Evolutionary conservation across 148 eudicot genomes (phyloP), one percentile per base, ranked within the genome.

Genomic region (Vaccinium myrtillus): DNA sequence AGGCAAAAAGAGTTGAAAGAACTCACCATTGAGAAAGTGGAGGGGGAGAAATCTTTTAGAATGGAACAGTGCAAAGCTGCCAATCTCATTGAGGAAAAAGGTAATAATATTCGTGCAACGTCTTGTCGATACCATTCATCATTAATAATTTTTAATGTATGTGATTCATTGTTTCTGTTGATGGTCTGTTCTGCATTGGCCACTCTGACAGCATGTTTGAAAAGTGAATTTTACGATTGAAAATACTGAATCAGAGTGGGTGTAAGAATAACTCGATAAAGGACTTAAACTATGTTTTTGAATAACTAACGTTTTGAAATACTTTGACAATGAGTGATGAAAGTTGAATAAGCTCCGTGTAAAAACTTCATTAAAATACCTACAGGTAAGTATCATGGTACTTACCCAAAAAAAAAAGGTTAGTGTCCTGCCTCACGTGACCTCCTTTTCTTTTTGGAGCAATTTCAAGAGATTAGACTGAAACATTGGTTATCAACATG

Each of bases 1-100:
- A 97, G 99, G 98, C 59, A 97, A 80, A 87, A 80, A 87, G 95
- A 90, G 30, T 85, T 94, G 85, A 83, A 85, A 88, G 91, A 90
- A 86, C 91, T 97, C 32, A 80, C 87, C 80, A 79, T 84, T 71
- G 93, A 91, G 88, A 97, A 93, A 82, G 91, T 90, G 84, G 91
- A 90, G 74, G 87, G 49, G 82, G 92, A 90, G 91, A 90, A 84
- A 81, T 82, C 83, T 80, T 90, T 90, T 71, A 84, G 82, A 81
- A 90, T 90, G 27, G 93, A 92, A 77, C 90, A 89, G 84, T 70
- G 82, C 85, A 92, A 84, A 89, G 84, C 88, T 85, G 84, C 75
- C 54, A 84, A 84, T 74, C 85, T 90, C 79, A 75, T 91, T 81
- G 89, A 90, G 84, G 94, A 93, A 82, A 97, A 92, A 95, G 99